Conservation (phyloP, 2,329 filamentous ascomycete genomes). For the Endothia cerciana region DNA sequence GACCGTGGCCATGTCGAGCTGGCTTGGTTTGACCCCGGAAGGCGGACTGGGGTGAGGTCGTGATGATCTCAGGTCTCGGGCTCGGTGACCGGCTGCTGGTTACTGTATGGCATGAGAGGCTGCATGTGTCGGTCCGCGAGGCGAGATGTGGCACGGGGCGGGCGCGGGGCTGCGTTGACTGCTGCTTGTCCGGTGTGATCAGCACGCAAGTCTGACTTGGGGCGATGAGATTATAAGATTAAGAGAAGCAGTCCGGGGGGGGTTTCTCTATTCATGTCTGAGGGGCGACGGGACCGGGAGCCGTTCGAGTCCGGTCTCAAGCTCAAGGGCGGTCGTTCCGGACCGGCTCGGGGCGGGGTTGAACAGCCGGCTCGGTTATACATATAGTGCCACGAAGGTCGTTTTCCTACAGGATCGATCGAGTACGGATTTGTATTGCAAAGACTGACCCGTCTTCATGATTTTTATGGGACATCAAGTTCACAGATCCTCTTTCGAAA, state of each 20-base stretch:
- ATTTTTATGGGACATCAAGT: too few relatives aligned
- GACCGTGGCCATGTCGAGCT: conserved; percentile 10
- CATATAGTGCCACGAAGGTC: background rate
- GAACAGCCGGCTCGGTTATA: conserved; percentile 20
- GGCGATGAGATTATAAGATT: too few relatives aligned
- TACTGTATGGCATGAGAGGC: background rate
- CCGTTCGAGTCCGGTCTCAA: background rate
- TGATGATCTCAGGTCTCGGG: background rate
- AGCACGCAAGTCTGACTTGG: background rate
- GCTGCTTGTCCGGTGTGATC: background rate
- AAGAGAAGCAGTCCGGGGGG: background rate
- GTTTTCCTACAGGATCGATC: too few relatives aligned
- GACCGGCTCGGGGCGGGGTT: conserved; percentile 10
- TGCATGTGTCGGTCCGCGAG: background rate
- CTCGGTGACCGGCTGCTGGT: background rate
- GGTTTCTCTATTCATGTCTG: background rate
- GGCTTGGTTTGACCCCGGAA: background rate
- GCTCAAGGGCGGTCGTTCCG: background rate
- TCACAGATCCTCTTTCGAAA: too few relatives aligned
- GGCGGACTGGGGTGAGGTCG: background rate
- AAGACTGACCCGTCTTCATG: too few relatives aligned
- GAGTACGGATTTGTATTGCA: too few relatives aligned
- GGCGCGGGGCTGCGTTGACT: background rate
- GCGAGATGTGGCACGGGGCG: background rate
- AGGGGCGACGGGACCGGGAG: background rate